phyloP scores from a whole-genome alignment of 371 early-diverging fungal genomes.

The Mucor plumbeus region DNA sequence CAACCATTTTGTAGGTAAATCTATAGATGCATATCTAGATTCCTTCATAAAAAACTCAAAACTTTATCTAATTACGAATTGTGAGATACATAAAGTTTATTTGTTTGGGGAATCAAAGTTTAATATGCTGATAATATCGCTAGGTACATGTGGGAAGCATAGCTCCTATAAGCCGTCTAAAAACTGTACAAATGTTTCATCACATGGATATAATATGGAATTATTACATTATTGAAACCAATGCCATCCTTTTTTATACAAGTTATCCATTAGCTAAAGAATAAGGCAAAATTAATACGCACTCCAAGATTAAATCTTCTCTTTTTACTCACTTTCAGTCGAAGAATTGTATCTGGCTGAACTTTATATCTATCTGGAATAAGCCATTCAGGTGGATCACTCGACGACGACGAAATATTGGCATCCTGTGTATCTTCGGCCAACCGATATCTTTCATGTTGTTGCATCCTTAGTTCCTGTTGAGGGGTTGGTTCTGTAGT shows the following conservation, averaged over 20 bases:
- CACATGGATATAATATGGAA: too few relatives aligned
- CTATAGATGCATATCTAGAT: too few relatives aligned
- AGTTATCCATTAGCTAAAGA: conserved; percentile 38
- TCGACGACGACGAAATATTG: not conserved
- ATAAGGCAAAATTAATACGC: not conserved
- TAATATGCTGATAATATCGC: too few relatives aligned
- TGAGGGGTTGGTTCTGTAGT: conserved; percentile 42
- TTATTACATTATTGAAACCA: conserved; percentile 35
- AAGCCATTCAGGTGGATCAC: conserved; percentile 50
- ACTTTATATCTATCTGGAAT: conserved; percentile 52
- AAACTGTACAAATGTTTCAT: too few relatives aligned
- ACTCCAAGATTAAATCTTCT: not conserved
- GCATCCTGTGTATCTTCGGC: not conserved
- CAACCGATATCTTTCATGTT: conserved; percentile 7
- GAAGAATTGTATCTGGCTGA: conserved; percentile 34
- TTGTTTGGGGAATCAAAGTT: too few relatives aligned
- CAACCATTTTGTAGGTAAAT: too few relatives aligned
- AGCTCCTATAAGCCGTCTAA: too few relatives aligned
- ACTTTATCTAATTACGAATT: too few relatives aligned
- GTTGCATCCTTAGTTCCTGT: conserved; percentile 33
- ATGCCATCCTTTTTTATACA: conserved; percentile 45
- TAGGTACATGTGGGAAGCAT: not conserved
- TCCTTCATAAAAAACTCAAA: too few relatives aligned
- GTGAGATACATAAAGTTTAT: too few relatives aligned
- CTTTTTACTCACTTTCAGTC: conserved; percentile 38